Conservation (phyloP, 2,329 filamentous ascomycete species). For the Setomelanomma holmii region DNA sequence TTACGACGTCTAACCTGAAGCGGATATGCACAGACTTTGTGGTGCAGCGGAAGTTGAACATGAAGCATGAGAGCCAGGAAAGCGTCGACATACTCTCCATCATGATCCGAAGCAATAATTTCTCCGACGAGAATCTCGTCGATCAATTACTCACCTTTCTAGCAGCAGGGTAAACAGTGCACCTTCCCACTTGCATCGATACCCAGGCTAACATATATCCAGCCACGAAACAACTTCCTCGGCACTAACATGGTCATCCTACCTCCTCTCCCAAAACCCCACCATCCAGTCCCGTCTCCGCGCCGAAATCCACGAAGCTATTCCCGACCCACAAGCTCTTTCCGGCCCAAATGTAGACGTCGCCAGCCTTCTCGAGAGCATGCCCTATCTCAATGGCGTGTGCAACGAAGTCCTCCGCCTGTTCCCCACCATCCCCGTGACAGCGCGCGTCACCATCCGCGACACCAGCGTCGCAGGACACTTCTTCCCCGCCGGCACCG, state of each 20-base stretch:
- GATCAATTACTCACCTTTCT: conserved; percentile 65
- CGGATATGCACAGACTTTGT: conserved; percentile 57
- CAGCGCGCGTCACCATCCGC: conserved; percentile 39
- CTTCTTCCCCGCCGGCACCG: conserved; percentile 49
- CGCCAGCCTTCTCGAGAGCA: conserved; percentile 50
- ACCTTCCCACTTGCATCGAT: not conserved
- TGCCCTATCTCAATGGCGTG: conserved; percentile 56
- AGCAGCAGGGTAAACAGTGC: conserved; percentile 57
- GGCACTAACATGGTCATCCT: conserved; percentile 77
- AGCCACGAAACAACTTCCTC: conserved; percentile 79
- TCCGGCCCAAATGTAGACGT: conserved; percentile 30
- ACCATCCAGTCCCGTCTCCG: conserved; percentile 72
- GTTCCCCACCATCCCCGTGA: conserved; percentile 48
- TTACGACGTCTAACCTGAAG: conserved; percentile 47
- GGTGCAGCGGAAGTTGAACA: conserved; percentile 54
- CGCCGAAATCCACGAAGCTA: conserved; percentile 67
- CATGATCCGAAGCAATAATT: conserved; percentile 60
- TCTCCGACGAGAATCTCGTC: conserved; percentile 60
- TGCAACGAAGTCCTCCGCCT: conserved; percentile 53
- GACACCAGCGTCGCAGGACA: conserved; percentile 44
- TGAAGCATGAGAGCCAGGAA: conserved; percentile 42
- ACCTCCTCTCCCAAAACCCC: conserved; percentile 71
- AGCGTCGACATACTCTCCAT: conserved; percentile 55
- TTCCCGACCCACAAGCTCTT: conserved; percentile 56
- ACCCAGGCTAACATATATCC: too few species aligned